Percentiles rank a stretch among this genome's conserved stretches.
Conservation (phyloP, 2,329 filamentous ascomycete genomes). For the Cercospora berteroae region DNA sequence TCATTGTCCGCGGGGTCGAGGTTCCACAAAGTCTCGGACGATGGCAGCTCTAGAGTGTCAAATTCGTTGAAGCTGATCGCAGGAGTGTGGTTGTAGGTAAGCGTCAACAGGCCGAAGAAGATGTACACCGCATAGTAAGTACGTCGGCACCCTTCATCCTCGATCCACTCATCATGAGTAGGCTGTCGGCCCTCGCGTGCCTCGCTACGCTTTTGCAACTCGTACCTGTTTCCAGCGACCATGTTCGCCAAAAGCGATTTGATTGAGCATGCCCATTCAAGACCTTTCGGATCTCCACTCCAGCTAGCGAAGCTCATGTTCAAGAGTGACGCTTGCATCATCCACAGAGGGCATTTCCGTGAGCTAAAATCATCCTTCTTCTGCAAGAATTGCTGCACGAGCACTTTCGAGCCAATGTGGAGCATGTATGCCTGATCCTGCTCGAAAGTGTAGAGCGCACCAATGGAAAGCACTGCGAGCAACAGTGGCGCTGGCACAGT, state of each 20-base stretch:
- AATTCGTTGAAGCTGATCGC: conserved; percentile 99
- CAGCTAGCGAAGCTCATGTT: conserved; percentile 99
- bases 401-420: conserved; percentile 94
- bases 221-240: conserved; percentile 95
- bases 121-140: conserved; percentile 99
- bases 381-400: conserved; percentile 94
- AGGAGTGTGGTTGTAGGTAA: conserved; percentile 97
- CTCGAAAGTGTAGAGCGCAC: conserved; percentile 93
- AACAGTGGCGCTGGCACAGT: conserved; percentile 78
- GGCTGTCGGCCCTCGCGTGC: conserved; percentile 74
- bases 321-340: conserved; percentile 92
- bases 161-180: conserved; percentile 86
- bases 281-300: conserved; percentile 95
- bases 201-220: conserved; percentile 89
- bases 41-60: conserved; percentile 86
- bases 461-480: conserved; percentile 88
- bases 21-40: conserved; percentile 93
- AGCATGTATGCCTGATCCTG: conserved; percentile 96
- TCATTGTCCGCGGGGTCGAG: conserved; percentile 73
- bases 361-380: conserved; percentile 99
- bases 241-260: conserved; percentile 98
- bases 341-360: conserved; percentile 94
- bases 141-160: conserved; percentile 91
- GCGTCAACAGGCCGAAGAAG: conserved; percentile 90
- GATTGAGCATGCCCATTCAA: conserved; percentile 98